phyloP scores from a whole-genome alignment of 768 basidiomycete genomes.

The Neoboletus subvelutipes region DNA sequence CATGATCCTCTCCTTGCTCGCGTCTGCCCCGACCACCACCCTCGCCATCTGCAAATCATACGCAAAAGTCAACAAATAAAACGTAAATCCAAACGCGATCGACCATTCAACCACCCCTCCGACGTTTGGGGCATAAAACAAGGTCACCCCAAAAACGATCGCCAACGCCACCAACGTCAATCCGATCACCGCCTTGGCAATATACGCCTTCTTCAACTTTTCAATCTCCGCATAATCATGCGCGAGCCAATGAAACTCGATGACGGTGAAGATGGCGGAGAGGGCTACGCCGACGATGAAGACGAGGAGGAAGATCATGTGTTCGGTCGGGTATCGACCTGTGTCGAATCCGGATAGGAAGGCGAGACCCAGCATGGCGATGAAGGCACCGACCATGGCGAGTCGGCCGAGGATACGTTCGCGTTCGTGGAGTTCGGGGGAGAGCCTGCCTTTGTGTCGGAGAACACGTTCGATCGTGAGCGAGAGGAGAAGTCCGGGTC shows the following conservation, averaged over 20 bases:
- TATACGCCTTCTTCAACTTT: constrained; percentile 53
- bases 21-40: not conserved
- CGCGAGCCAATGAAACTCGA: constrained; percentile 69
- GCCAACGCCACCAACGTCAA: constrained; percentile 55
- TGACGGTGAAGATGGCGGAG: constrained; percentile 71
- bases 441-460: constrained; percentile 65
- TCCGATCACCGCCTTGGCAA: constrained; percentile 62
- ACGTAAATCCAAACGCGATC: constrained; percentile 69
- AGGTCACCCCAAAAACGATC: constrained; percentile 58
- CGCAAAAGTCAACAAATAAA: constrained; percentile 71
- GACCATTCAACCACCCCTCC: constrained; percentile 75
- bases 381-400: constrained; percentile 58
- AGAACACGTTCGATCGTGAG: constrained; percentile 62
- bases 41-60: constrained; percentile 68
- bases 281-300: constrained; percentile 73
- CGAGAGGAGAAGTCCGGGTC: constrained; percentile 57
- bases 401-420: constrained; percentile 55
- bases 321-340: constrained; percentile 46
- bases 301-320: constrained; percentile 63
- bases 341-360: constrained; percentile 75
- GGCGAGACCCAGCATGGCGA: constrained; percentile 65
- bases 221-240: constrained; percentile 48
- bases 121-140: constrained; percentile 45
- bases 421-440: constrained; percentile 54
- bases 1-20: not conserved